Evolutionary conservation across 371 early-diverging fungal genomes (phyloP).

Genomic region (Mortierella sp.): DNA sequence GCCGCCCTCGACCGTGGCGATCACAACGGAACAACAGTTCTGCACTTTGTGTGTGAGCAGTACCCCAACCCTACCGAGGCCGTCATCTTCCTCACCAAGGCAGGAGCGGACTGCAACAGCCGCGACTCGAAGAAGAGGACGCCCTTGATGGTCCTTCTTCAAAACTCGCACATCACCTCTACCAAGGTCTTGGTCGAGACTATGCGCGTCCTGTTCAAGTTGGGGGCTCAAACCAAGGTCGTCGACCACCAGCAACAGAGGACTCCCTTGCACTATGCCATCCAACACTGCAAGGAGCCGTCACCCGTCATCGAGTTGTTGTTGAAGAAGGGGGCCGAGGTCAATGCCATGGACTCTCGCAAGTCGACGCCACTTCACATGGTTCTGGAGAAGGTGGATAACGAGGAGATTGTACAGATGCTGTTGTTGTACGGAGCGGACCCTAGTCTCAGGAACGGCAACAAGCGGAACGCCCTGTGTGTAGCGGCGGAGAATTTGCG

Average conservation of each 20-base stretch:
- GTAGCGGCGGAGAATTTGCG: conserved; percentile 50
- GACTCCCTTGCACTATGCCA: conserved; percentile 52
- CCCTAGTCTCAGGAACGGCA: conserved; percentile 46
- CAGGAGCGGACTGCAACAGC: conserved; percentile 52
- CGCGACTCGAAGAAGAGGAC: conserved; percentile 55
- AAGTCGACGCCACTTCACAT: conserved; percentile 46
- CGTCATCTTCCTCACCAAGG: conserved; percentile 36
- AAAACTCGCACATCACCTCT: conserved; percentile 32
- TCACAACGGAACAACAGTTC: conserved; percentile 43
- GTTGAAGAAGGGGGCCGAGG: conserved; percentile 47
- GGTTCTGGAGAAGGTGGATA: conserved; percentile 52
- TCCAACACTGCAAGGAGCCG: conserved; percentile 42
- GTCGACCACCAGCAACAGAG: conserved; percentile 34
- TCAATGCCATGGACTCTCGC: conserved; percentile 38
- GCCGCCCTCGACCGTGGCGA: conserved; percentile 45
- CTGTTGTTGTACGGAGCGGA: conserved; percentile 53
- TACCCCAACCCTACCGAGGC: conserved; percentile 46
- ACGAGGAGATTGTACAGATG: conserved; percentile 53
- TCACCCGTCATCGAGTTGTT: conserved; percentile 49
- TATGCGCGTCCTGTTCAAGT: conserved; percentile 46
- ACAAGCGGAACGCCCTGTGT: conserved; percentile 45
- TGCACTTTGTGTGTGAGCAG: conserved; percentile 52
- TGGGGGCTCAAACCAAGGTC: conserved; percentile 37
- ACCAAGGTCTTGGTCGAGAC: conserved; percentile 43
- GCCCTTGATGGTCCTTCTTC: conserved; percentile 46